Base-by-base conservation (phyloP, 345 rosid genomes). In the Citrus hindsii region DNA sequence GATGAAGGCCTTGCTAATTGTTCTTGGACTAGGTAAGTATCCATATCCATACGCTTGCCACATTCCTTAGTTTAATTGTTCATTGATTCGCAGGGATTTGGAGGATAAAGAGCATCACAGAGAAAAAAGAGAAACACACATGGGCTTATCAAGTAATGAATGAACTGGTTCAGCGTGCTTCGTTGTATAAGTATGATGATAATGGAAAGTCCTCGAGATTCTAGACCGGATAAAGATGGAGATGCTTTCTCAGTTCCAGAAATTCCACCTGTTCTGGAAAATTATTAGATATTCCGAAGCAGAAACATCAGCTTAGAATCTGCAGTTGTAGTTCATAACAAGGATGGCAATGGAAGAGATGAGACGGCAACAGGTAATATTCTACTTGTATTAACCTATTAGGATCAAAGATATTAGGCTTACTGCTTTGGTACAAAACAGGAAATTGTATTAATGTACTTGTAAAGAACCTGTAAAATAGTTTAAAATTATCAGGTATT, bases 91-190 rank as follows among this genome's bases (percentile, higher is more conserved):
- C 30, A 74, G 77, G 77, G 1, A 40, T 62, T 61, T 42, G 25
- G 77, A 40, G 69, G 59, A 61, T 42, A 62, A 62, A 27, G 14
- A 19, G 27, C 9, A 74, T 62, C 24, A 28, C 2, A 9, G 40
- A 74, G 21, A 62, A 74, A 59, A 74, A 74, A 25, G 69, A 12
- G 13, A 42, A 51, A 61, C 77, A 74, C 22, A 62, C 28, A 64
- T 42, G 77, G 59, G 77, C 69, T 25, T 14, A 61, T 22, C 69
- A n/a, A 53, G 53, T 74, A 6, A 74, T 74, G 69, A 42, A 62
- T 42, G 77, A 62, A 61, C 69, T 74, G 12, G 77, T 62, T 80
- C 87, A 73, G 6, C 1, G 22, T 13, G 25, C 65, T n/a, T 35
- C 76, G 58, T 0, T 6, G 22, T 58, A n/a, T 66, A 22, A 3